Base-by-base conservation (phyloP, 2,329 filamentous ascomycete species). In the Arthrobotrys iridis region DNA sequence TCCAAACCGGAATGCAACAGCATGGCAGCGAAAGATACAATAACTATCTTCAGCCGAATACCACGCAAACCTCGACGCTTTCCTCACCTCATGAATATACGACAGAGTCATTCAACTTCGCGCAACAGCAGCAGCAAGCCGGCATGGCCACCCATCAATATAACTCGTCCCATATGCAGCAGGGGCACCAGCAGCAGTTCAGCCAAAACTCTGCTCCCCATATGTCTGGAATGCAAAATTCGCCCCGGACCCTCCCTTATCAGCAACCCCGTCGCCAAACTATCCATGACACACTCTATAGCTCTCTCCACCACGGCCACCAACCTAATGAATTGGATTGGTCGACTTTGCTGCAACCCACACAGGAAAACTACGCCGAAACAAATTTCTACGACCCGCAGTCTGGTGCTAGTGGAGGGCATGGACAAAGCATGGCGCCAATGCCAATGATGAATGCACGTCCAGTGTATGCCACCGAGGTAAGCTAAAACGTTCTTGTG, bases 381-480 rank as follows among this genome's bases (percentile, higher is more conserved):
- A 74, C 70, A 57, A 74, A 74, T 26, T 74, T 74, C 30, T 74
- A 74, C 26, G 70, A 74, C 46, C 70, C 70, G 63, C 70, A 74
- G 62, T 74, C 70, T 62, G 70, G 70, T 15, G 63, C 70, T 66
- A 58, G 70, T 74, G 70, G 70, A 74, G 62, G 62, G 46, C 70
- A 74, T 46, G 70, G 70, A 45, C 70, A 74, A 40, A 67, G 57
- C 37, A 74, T 74, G 70, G 70, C 70, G 22, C 70, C 70, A 22
- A 74, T 74, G 70, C 70, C 70, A 20, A 74, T 74, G 45, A 74
- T 74, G 70, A 74, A 74, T 57, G 62, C 62, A 45, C 70, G 70
- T 59, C 70, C 70, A 28, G 70, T 74, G 45, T 74, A 74, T 62
- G 70, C 70, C 45, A 74, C 70, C 70, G 70, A 74, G 70, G 70